Percentiles rank a stretch among this genome's conserved stretches.
Conservation (phyloP, 2,329 filamentous ascomycete species). For the Bertia moriformis region DNA sequence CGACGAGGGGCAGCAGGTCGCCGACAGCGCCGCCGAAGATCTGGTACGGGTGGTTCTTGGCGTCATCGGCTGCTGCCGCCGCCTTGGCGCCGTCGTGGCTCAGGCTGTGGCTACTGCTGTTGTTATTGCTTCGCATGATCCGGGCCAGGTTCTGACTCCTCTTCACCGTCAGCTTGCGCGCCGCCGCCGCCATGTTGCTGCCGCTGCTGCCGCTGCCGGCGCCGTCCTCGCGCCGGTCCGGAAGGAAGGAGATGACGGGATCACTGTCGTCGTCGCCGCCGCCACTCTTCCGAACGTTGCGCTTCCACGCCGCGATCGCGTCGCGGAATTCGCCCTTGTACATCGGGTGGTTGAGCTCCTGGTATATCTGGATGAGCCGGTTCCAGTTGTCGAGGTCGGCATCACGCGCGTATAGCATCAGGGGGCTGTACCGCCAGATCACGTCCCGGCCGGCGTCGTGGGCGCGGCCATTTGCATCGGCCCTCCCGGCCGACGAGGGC, state of each 20-base stretch:
- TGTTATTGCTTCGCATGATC: conserved; percentile 53
- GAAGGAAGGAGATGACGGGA: conserved; percentile 71
- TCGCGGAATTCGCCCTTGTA: conserved; percentile 75
- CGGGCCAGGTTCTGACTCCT: conserved; percentile 76
- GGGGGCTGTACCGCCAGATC: conserved; percentile 75
- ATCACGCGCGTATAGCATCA: conserved; percentile 79
- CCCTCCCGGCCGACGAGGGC: conserved; percentile 39
- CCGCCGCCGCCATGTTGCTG: conserved; percentile 57
- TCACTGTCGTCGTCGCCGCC: conserved; percentile 65
- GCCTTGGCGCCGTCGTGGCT: conserved; percentile 32
- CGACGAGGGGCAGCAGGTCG: conserved; percentile 68
- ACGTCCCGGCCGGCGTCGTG: conserved; percentile 59
- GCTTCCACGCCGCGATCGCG: conserved; percentile 66
- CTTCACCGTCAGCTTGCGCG: conserved; percentile 85
- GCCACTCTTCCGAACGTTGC: conserved; percentile 56
- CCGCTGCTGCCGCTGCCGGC: too few relatives aligned
- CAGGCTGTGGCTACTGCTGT: conserved; percentile 33
- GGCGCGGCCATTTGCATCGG: conserved; percentile 52
- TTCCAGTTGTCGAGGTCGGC: conserved; percentile 74
- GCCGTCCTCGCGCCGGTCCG: conserved; percentile 68
- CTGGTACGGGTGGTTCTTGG: conserved; percentile 62
- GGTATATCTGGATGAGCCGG: conserved; percentile 64
- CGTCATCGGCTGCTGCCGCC: conserved; percentile 42
- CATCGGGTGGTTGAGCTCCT: conserved; percentile 58
- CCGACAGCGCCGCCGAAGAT: conserved; percentile 68